Percentiles rank a stretch among this genome's conserved stretches.
Conservation (phyloP, 306 rosid species). For the Trichosanthes cucumerina region DNA sequence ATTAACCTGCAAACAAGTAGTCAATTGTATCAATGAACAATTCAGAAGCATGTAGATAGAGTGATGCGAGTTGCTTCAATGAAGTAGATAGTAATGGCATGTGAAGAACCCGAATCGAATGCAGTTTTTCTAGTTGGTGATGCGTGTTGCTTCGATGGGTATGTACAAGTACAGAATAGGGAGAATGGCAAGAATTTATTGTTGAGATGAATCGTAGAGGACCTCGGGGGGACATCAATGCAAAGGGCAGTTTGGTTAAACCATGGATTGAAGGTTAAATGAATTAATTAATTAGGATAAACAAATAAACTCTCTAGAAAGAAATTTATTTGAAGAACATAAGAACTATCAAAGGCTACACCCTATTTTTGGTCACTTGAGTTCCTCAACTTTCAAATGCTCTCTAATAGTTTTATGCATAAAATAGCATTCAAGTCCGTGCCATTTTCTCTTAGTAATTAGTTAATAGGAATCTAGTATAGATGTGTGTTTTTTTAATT, state of each 20-base stretch:
- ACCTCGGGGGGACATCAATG: neutral
- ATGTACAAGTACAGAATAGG: neutral
- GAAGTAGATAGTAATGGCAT: too few species aligned
- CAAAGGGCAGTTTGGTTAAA: neutral
- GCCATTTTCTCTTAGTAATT: neutral
- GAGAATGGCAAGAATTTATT: neutral
- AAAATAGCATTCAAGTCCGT: neutral
- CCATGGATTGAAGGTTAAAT: neutral
- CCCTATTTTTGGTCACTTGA: neutral
- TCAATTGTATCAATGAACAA: neutral
- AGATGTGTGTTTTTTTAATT: neutral
- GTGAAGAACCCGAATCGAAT: neutral
- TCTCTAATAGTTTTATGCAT: neutral
- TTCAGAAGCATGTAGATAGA: neutral
- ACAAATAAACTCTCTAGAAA: neutral
- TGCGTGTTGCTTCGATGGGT: neutral
- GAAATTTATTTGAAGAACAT: neutral
- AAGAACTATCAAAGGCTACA: neutral
- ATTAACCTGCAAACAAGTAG: slow-evolving; percentile 42
- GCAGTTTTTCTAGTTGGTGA: neutral
- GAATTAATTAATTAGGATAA: neutral
- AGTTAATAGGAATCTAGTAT: neutral
- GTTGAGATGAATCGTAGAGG: neutral
- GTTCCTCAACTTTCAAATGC: neutral
- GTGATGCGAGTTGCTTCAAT: too few species aligned